Evolutionary conservation across 176 grass and related monocot genomes (phyloP), one percentile per base, ranked within the genome.

Genomic region (Rhynchospora pubera): DNA sequence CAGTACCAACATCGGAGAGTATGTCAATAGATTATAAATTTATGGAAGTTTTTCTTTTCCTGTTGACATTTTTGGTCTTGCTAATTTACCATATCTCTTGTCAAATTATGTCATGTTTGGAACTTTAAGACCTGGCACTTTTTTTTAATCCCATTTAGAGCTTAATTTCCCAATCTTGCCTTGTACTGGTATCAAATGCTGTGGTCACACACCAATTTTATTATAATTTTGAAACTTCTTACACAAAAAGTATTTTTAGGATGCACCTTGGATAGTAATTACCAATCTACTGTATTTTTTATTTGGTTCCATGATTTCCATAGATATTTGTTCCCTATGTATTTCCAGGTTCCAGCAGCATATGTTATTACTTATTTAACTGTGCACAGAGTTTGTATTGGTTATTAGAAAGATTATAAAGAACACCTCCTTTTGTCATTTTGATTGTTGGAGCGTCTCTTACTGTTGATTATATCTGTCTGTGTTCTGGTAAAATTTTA

Each of bases 1-100:
- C 80, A 98, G 90, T 70, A 94, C 84, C 9, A 89, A 86, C 32
- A 68, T 86, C 74, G 78, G 66, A 81, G 57, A 93, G 95, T 98
- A 94, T 82, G 88, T 3, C 11, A 48, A 82, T 82, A 74, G 16
- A 65, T 26, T 76, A 34, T 56, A 77, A 30, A 44, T 73, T 5
- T 78, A 46, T 30, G 2, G 5, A 9, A 21, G 42, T 15, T n/a
- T 57, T 11, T 60, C n/a, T 84, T 32, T 58, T 87, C 2, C 39
- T 79, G 0, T 43, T 55, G 7, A 48, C 5, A 32, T n/a, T 65
- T 10, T 32, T 42, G 30, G 10, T 12, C 13, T 62, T 13, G 52
- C 62, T 32, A 71, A 63, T 53, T 81, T 86, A 65, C 62, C 3
- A 26, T 30, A 4, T 7, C 15, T 55, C 13, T 5, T 55, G 13